These are phyloP conservation scores for Cladosporium austrohemisphaericum DNA, from an alignment of 2,329 filamentous ascomycete genomes.

Conservation along the genomic window DNA sequence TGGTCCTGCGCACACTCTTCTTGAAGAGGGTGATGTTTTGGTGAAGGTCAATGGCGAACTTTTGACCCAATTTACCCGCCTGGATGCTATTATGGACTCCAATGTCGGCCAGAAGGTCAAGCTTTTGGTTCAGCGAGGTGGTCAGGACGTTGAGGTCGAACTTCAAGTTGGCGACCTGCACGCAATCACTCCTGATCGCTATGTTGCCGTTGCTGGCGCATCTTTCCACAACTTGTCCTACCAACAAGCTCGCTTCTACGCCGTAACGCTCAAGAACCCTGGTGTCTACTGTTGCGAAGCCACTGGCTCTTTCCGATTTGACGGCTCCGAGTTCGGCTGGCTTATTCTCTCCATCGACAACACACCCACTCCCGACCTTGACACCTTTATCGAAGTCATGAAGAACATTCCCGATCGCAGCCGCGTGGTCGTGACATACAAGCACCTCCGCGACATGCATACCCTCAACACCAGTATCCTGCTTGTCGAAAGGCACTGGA, in stretches of 20 bases:
- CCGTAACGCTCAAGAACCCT: constrained; percentile 70
- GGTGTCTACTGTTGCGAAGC: constrained; percentile 95
- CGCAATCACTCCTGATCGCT: constrained; percentile 90
- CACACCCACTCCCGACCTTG: constrained; percentile 80
- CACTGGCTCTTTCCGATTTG: constrained; percentile 89
- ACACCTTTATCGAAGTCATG: constrained; percentile 88
- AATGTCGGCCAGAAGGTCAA: constrained; percentile 75
- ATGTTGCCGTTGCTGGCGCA: constrained; percentile 87
- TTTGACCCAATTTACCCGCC: constrained; percentile 83
- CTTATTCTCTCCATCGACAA: constrained; percentile 90
- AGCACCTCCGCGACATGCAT: constrained; percentile 90
- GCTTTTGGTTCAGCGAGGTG: constrained; percentile 81
- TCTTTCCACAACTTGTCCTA: constrained; percentile 97
- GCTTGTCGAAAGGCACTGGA: constrained; percentile 93
- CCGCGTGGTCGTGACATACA: constrained; percentile 89
- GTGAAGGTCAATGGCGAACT: constrained; percentile 91
- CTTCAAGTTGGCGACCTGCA: constrained; percentile 86
- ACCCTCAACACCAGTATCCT: constrained; percentile 91
- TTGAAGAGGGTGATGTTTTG: constrained; percentile 91
- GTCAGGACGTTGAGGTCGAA: constrained; percentile 79
- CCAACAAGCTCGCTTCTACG: constrained; percentile 93
- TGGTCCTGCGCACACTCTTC: constrained; percentile 79
- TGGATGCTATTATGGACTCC: constrained; percentile 89
- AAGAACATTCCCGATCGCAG: constrained; percentile 75
- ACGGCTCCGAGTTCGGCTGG: constrained; percentile 87